Conservation (phyloP, 2,329 filamentous ascomycete species). For the Clonostachys chloroleuca region DNA sequence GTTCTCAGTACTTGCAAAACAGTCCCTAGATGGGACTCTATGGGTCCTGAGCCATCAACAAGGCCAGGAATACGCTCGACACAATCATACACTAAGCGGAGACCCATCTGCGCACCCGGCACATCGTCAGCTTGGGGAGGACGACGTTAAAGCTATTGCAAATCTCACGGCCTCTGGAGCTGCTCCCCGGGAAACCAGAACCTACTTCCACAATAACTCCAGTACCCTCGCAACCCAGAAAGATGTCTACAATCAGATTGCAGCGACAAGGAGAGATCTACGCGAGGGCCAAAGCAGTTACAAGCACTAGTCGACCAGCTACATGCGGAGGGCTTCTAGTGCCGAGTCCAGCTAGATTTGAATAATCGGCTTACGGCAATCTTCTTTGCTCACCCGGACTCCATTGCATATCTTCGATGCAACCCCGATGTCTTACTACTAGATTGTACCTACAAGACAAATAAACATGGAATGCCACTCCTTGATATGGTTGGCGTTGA, state of each 20-base stretch:
- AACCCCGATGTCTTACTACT: constrained; percentile 11
- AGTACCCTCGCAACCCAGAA: constrained; percentile 7
- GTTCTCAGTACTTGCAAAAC: constrained; percentile 2
- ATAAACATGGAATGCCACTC: constrained; percentile 11
- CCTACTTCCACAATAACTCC: constrained; percentile 3
- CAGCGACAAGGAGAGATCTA: constrained; percentile 3
- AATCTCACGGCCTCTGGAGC: background rate
- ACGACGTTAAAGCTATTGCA: background rate
- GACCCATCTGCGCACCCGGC: constrained; percentile 1
- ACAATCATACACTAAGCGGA: constrained; percentile 3
- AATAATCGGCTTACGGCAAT: constrained; percentile 9
- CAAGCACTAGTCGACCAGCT: constrained; percentile 11
- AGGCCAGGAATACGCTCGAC: constrained; percentile 1
- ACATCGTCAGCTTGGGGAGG: background rate
- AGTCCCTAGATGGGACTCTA: background rate
- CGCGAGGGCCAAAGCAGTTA: constrained; percentile 9
- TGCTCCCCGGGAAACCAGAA: constrained; percentile 2
- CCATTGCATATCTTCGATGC: constrained; percentile 8
- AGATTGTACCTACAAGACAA: constrained; percentile 14
- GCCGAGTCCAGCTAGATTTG: constrained; percentile 6
- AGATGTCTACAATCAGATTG: constrained; percentile 13
- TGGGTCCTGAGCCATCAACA: constrained; percentile 1
- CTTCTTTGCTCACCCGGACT: constrained; percentile 14
- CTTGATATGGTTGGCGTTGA: constrained; percentile 12
- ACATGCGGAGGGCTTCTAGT: constrained; percentile 10